A percentile compares a stretch with the other conserved stretches of the same genome.
Conservation (phyloP, 1,284 basidiomycete genomes). For the Sporisorium sorghi region DNA sequence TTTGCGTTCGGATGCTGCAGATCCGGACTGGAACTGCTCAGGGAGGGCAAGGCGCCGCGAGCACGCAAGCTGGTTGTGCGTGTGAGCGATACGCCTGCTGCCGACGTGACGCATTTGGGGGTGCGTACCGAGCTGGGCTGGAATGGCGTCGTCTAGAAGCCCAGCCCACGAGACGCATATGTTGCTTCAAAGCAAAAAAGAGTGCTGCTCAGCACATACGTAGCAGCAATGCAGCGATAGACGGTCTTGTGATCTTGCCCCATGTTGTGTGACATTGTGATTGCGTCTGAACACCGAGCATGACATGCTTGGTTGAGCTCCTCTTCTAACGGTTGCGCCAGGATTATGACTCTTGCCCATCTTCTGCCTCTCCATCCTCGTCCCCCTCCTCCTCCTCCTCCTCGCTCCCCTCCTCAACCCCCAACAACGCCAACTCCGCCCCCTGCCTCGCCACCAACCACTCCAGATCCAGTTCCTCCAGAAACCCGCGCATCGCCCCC, state of each 20-base stretch:
- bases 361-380: not conserved
- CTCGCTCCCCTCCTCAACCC: conserved; percentile 5
- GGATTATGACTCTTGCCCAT: not conserved
- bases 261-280: not conserved
- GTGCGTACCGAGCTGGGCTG: conserved; percentile 54
- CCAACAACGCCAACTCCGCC: conserved; percentile 36
- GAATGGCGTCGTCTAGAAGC: conserved; percentile 49
- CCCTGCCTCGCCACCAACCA: conserved; percentile 59
- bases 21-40: conserved; percentile 51
- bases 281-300: no score
- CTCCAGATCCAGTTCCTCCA: conserved; percentile 58
- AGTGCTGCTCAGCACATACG: not conserved
- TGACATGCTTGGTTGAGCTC: no score
- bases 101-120: conserved; percentile 57
- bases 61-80: conserved; percentile 58
- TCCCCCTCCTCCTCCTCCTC: conserved; percentile 11
- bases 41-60: conserved; percentile 55
- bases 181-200: not conserved
- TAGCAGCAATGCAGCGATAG: not conserved
- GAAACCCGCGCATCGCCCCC: conserved; percentile 70
- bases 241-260: not conserved
- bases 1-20: conserved; percentile 7
- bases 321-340: not conserved
- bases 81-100: conserved; percentile 53
- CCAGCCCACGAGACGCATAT: not conserved